phyloP scores from a whole-genome alignment of 225 moss, liverwort and hornwort species.

The Marchantia paleacea region DNA sequence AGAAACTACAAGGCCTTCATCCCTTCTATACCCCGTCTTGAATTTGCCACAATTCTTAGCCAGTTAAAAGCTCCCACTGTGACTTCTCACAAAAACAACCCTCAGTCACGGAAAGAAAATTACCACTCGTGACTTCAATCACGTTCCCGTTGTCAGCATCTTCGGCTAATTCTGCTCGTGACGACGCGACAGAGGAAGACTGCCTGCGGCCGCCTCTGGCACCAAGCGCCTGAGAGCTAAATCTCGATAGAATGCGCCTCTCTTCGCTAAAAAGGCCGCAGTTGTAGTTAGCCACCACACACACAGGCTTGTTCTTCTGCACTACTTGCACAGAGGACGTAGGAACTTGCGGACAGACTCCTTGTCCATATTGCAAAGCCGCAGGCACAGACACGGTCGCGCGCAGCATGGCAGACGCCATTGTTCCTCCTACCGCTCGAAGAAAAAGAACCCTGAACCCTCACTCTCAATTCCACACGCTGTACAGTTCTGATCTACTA shows the following conservation, averaged over 20 bases:
- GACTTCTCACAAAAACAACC: too few relatives aligned
- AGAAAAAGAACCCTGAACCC: not conserved
- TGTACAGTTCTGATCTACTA: not conserved
- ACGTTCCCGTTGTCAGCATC: conserved; percentile 40
- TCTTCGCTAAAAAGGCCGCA: conserved; percentile 27
- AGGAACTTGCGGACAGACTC: not conserved
- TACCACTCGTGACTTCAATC: conserved; percentile 30
- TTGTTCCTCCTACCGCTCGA: not conserved
- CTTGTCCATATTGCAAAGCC: conserved; percentile 11
- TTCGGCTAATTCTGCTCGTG: conserved; percentile 38
- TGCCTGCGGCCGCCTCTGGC: not conserved
- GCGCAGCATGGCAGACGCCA: conserved; percentile 27
- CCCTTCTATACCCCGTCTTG: too few relatives aligned
- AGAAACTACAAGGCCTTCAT: too few relatives aligned
- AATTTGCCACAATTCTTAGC: too few relatives aligned
- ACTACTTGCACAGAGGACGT: not conserved
- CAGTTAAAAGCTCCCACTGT: too few relatives aligned
- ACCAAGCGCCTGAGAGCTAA: conserved; percentile 32
- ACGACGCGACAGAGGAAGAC: conserved; percentile 2
- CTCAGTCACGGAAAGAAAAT: not conserved
- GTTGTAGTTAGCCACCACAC: not conserved
- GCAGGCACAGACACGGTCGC: conserved; percentile 20
- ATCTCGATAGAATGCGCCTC: conserved; percentile 28
- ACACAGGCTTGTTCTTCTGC: not conserved
- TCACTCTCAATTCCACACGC: not conserved